A percentile compares a stretch with the other conserved stretches of the same genome.
These are phyloP conservation scores for Lipomyces sp. DNA, from an alignment of 805 yeast genomes.

Conservation along the genomic window DNA sequence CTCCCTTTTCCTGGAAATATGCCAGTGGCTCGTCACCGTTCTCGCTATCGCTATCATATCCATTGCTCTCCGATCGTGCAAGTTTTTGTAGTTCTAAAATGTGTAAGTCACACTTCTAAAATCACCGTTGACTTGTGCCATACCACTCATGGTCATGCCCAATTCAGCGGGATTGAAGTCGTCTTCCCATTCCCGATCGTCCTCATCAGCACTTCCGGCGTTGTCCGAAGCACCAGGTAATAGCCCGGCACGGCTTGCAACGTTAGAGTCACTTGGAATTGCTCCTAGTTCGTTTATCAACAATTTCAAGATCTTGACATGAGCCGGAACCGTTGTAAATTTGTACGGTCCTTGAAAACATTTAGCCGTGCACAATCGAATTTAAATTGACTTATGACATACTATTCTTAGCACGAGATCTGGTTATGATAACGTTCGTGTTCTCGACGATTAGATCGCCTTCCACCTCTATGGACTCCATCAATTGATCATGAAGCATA, in stretches of 20 bases:
- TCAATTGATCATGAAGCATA: slow-evolving; percentile 58
- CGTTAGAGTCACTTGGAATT: slow-evolving; percentile 60
- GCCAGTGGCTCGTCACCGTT: slow-evolving; percentile 55
- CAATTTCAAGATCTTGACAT: slow-evolving; percentile 72
- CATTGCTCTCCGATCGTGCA: slow-evolving; percentile 40
- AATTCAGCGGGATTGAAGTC: slow-evolving; percentile 39
- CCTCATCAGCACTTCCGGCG: slow-evolving; percentile 42
- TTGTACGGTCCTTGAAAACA: slow-evolving; percentile 52
- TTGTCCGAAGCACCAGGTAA: slow-evolving; percentile 26
- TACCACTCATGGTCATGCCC: slow-evolving; percentile 37
- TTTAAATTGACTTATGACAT: not conserved
- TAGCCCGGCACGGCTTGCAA: slow-evolving; percentile 44
- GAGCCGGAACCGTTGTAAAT: slow-evolving; percentile 69
- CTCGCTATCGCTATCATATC: slow-evolving; percentile 66
- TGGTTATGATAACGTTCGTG: slow-evolving; percentile 71
- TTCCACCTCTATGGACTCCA: slow-evolving; percentile 62
- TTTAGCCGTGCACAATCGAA: slow-evolving; percentile 41
- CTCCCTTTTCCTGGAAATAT: slow-evolving; percentile 25
- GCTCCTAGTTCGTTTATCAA: slow-evolving; percentile 70
- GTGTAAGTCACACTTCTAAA: slow-evolving; percentile 12
- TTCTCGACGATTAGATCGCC: slow-evolving; percentile 74
- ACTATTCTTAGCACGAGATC: slow-evolving; percentile 72
- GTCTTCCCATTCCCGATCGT: slow-evolving; percentile 51
- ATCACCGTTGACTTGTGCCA: slow-evolving; percentile 6
- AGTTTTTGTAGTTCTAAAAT: slow-evolving; percentile 25